A percentile compares a stretch with the other conserved stretches of the same genome.
phyloP scores from a whole-genome alignment of 1,139 yeast genomes.

The Nadsonia commutata region DNA sequence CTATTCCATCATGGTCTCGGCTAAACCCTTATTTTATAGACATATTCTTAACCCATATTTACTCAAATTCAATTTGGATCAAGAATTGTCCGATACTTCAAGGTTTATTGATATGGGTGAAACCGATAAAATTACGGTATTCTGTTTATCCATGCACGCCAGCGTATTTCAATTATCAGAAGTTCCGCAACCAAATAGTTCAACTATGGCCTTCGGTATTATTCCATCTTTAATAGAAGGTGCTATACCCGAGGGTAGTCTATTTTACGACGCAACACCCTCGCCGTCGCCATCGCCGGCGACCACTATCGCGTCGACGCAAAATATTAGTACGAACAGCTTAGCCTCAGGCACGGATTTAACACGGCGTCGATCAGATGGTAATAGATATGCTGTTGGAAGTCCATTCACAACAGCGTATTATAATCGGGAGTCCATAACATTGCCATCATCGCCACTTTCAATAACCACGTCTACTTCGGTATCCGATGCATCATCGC shows the following conservation, averaged over 20 bases:
- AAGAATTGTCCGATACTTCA: slow-evolving; percentile 28
- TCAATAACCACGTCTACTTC: background rate
- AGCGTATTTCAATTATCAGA: slow-evolving; percentile 2
- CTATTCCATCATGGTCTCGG: slow-evolving; percentile 19
- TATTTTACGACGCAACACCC: background rate
- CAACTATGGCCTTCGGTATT: slow-evolving; percentile 7
- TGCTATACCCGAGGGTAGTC: background rate
- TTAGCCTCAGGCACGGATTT: background rate
- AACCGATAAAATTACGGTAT: slow-evolving; percentile 24
- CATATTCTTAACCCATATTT: slow-evolving; percentile 39
- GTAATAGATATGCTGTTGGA: background rate
- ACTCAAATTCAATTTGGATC: slow-evolving; percentile 22
- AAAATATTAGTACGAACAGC: background rate
- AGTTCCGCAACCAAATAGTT: slow-evolving; percentile 3
- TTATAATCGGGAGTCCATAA: background rate
- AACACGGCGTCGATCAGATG: background rate
- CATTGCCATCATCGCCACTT: background rate
- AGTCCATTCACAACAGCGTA: background rate
- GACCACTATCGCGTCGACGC: background rate
- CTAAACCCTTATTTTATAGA: slow-evolving; percentile 18
- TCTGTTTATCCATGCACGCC: slow-evolving; percentile 14
- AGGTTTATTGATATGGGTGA: slow-evolving; percentile 23
- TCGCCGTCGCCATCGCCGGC: no score
- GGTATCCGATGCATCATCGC: background rate
- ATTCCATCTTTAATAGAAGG: background rate